Evolutionary conservation across 768 basidiomycete genomes (phyloP).

Genomic region (Exidia glandulosa): DNA sequence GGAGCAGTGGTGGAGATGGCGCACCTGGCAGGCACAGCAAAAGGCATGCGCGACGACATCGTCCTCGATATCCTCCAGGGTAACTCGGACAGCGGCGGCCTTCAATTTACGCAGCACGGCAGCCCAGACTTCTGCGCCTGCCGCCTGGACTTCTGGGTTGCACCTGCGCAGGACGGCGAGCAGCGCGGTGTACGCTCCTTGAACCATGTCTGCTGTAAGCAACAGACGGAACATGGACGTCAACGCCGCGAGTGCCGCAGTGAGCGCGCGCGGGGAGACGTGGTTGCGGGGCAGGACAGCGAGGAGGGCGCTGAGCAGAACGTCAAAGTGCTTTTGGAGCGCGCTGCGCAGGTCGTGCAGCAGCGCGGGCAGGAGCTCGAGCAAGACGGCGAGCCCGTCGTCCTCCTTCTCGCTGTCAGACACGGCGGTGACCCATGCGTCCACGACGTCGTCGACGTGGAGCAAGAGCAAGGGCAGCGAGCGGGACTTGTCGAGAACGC

Average conservation of each 20-base stretch:
- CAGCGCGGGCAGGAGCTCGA: constrained; percentile 76
- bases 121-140: constrained; percentile 83
- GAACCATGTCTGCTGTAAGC: constrained; percentile 30
- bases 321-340: constrained; percentile 47
- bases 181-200: constrained; percentile 45
- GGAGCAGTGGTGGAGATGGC: constrained; percentile 4
- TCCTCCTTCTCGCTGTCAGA: constrained; percentile 31
- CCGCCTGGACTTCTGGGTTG: constrained; percentile 59
- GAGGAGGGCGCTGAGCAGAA: constrained; percentile 46
- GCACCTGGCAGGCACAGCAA: constrained; percentile 70
- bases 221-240: constrained; percentile 62
- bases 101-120: constrained; percentile 65
- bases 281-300: constrained; percentile 39
- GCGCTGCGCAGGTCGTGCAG: constrained; percentile 74
- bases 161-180: constrained; percentile 43
- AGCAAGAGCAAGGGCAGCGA: constrained; percentile 76
- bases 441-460: constrained; percentile 60
- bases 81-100: constrained; percentile 37
- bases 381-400: constrained; percentile 59
- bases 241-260: constrained; percentile 55
- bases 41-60: constrained; percentile 45
- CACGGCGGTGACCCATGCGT: constrained; percentile 51
- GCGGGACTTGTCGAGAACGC: constrained; percentile 47
- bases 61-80: constrained; percentile 36
- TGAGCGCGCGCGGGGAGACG: constrained; percentile 50